Evolutionary conservation across 2,329 filamentous ascomycete genomes (phyloP).

Genomic region (Alternaria brassicae): DNA sequence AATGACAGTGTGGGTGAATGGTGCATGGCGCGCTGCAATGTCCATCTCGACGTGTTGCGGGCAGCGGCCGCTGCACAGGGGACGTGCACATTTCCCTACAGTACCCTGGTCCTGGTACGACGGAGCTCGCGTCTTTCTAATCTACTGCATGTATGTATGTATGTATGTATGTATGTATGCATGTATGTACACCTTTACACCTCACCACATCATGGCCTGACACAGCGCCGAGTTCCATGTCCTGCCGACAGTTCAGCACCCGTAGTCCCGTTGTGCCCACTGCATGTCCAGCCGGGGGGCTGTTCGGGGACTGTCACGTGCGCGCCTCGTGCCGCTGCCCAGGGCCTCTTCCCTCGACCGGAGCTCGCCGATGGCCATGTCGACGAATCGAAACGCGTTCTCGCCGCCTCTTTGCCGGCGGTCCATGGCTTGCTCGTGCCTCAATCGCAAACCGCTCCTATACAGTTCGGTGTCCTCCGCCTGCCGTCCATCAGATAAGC

Average conservation of each 20-base stretch:
- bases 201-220: conserved; percentile 38
- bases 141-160: conserved; percentile 15
- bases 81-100: conserved; percentile 10
- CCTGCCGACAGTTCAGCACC: conserved; percentile 15
- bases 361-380: conserved; percentile 46
- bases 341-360: conserved; percentile 31
- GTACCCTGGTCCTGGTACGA: neutral
- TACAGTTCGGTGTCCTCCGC: conserved; percentile 45
- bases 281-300: conserved; percentile 16
- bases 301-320: conserved; percentile 35
- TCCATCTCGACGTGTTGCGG: conserved; percentile 15
- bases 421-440: conserved; percentile 31
- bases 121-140: neutral
- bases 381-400: conserved; percentile 37
- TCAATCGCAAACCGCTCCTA: conserved; percentile 23
- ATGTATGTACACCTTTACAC: conserved; percentile 1
- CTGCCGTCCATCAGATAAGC: conserved; percentile 40
- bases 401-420: conserved; percentile 30
- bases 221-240: conserved; percentile 22
- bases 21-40: conserved; percentile 10
- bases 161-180: too few relatives aligned
- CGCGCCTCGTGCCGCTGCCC: conserved; percentile 21
- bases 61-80: conserved; percentile 11
- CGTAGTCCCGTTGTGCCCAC: conserved; percentile 13
- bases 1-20: conserved; percentile 12